Evolutionary conservation across 2,329 filamentous ascomycete genomes (phyloP), one percentile per base, ranked within the genome.

Genomic region (Phialemonium atrogriseum): DNA sequence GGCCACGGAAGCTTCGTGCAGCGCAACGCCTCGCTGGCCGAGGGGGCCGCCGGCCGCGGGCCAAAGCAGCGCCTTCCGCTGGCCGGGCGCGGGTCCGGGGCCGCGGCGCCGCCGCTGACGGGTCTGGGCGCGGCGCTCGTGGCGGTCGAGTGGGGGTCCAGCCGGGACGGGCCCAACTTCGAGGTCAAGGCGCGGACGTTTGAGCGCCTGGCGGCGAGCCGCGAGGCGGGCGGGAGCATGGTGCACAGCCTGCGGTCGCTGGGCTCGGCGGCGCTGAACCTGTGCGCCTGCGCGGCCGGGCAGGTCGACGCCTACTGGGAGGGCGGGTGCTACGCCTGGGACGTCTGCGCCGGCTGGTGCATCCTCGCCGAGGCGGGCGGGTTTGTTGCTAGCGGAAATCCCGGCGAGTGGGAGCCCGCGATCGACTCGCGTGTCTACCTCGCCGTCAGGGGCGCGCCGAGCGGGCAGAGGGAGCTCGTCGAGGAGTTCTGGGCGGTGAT

Each of bases 261-360:
- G 39, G 84, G 84, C 3, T 78, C 71, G 30, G 84, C 84, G 7
- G 84, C 84, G 24, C 60, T 89, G 46, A 88, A 88, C 53, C 55
- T 88, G 12, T 84, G 80, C 35, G 70, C 68, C 23, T 78, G 85
- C 4, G 84, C 84, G 3, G 71, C 74, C 8, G 84, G 84, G 0
- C 69, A 77, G 52, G 45, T 85, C 16, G 84, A 89, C 51, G 47
- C 75, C 14, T 89, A 85, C 52, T 89, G 84, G 84, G 84, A 89
- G 58, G 82, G 80, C 22, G 84, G 84, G 1, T 86, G 81, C 55
- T 89, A 82, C 73, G 81, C 83, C 2, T 89, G 84, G 84, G 84
- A 89, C 52, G 84, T 89, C 3, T 84, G 80, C 49, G 84, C 84
- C 5, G 84, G 78, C 0, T 88, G 83, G 84, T 76, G 79, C 36